Evolutionary conservation across 139 green algal species (phyloP).

Genomic region (Chlorella sp.): DNA sequence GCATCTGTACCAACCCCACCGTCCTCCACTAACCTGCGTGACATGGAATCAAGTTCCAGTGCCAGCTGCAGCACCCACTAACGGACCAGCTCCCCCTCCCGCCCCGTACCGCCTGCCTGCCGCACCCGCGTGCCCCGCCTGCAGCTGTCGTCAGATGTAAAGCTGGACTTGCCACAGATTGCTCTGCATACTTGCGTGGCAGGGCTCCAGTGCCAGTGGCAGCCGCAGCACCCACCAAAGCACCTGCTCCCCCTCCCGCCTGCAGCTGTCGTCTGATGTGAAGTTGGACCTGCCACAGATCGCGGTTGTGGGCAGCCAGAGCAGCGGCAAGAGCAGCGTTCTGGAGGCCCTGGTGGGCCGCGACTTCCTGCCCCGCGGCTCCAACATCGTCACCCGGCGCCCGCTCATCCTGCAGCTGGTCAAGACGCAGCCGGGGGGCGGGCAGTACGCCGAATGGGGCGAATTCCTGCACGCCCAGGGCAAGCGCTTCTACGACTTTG

Average conservation of each 20-base stretch:
- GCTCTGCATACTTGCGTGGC: no score
- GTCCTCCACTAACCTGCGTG: neutral
- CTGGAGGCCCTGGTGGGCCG: slow-evolving; percentile 96
- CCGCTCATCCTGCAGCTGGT: slow-evolving; percentile 94
- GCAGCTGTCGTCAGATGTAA: slow-evolving; percentile 84
- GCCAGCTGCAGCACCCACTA: neutral
- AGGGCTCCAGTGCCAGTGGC: no score
- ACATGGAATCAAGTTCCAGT: neutral
- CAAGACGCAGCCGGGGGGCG: slow-evolving; percentile 34
- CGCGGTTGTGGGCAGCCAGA: slow-evolving; percentile 95
- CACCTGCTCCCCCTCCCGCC: neutral
- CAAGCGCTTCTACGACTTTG: slow-evolving; percentile 93
- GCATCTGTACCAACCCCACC: neutral
- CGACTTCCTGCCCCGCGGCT: slow-evolving; percentile 92
- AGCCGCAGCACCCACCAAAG: neutral
- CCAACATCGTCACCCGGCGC: slow-evolving; percentile 92
- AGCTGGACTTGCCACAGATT: slow-evolving; percentile 90
- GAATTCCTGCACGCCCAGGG: slow-evolving; percentile 93
- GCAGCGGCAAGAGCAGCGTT: slow-evolving; percentile 94
- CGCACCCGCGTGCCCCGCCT: neutral
- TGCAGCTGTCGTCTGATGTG: slow-evolving; percentile 82
- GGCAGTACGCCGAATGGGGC: slow-evolving; percentile 82
- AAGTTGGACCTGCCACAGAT: slow-evolving; percentile 92
- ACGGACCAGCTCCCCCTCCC: neutral
- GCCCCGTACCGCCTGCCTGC: neutral